Base-by-base conservation (phyloP, 192 early-diverging fungal species). In the Phlyctochytrium planicorne region DNA sequence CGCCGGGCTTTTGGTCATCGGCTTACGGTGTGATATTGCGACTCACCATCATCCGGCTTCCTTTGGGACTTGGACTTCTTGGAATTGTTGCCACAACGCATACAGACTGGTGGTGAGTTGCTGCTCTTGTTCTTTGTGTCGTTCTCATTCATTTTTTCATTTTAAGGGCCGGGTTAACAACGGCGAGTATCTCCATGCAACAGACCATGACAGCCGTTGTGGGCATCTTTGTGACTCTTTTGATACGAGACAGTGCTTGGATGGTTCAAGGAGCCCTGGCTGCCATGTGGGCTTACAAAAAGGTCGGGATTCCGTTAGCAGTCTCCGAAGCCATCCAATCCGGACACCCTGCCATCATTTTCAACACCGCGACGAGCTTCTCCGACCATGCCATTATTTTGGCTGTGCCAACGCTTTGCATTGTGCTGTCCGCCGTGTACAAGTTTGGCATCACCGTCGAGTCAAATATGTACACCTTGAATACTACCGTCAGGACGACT, bases 361-460 rank as follows among this genome's bases (percentile, higher is more conserved):
- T 57, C 55, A 57, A 57, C 6, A 25, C 55, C 27, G 10, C 55
- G 14, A 27, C 6, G 14, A 27, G 10, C 25, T 57, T 10, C 12
- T 10, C 27, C 55, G 55, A 57, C 55, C 16, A 10, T 29, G 12
- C 6, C 20, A 25, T 57, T 57, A 27, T 57, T 27, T 6, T 57
- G 10, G 27, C 27, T 12, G 20, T 57, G 20, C 55, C 55, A 6
- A 27, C 27, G 14, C 10, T 57, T 29, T 12, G 14, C 20, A 27
- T 25, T 12, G 10, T 57, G 55, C 27, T 57, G 6, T 25, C 16
- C 10, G 55, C 27, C 55, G 25, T 57, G 6, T 57, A 57, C 55
- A 57, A 57, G 55, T 57, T 57, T 29, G 55, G 55, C 10, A 57
- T 57, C 55, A 57, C 55, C 16, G 55, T 57, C 55, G 25, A 57